Base-by-base conservation (phyloP, 2,329 filamentous ascomycete species). In the Ophiocordyceps polyrhachis-furcata region DNA sequence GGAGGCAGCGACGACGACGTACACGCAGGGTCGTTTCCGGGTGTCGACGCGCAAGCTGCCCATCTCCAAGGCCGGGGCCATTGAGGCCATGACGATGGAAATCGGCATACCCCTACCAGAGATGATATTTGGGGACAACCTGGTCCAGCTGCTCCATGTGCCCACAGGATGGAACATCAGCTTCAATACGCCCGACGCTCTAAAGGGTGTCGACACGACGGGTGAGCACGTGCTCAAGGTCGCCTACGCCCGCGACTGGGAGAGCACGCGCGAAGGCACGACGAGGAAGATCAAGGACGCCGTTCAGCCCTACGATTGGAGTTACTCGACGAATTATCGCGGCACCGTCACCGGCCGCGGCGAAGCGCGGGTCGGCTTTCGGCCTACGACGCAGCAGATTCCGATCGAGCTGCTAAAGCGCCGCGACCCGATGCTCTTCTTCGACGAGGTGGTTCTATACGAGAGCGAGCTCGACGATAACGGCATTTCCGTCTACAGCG, bases 51-150 rank as follows among this genome's bases (percentile, higher is more conserved):
- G 86, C 58, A 95, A 95, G 68, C 79, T 91, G 43, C 91, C 91
- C 49, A 98, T 98, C 61, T 82, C 93, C 53, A 95, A 94, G 62
- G 79, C 88, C 41, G 83, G 74, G 6, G 83, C 87, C 43, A 96
- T 98, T 57, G 87, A 94, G 57, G 76, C 75, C 35, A 84, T 98
- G 76, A 79, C 80, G 38, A 70, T 71, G 46, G 76, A 74, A 49
- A 72, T 98, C 45, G 79, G 80, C 28, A 95, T 98, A 57, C 79
- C 89, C 17, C 77, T 89, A 38, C 91, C 91, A 9, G 91, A 98
- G 67, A 98, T 98, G 91, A 98, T 98, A 51, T 98, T 98, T 58
- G 91, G 91, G 49, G 88, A 98, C 68, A 98, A 98, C 62, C 68
- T 82, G 47, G 79, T 93, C 38, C 66, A 75, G 7, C 71, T 98